Evolutionary conservation across 148 eudicot genomes (phyloP), one percentile per base, ranked within the genome.

Genomic region (Polygonum maritimum): DNA sequence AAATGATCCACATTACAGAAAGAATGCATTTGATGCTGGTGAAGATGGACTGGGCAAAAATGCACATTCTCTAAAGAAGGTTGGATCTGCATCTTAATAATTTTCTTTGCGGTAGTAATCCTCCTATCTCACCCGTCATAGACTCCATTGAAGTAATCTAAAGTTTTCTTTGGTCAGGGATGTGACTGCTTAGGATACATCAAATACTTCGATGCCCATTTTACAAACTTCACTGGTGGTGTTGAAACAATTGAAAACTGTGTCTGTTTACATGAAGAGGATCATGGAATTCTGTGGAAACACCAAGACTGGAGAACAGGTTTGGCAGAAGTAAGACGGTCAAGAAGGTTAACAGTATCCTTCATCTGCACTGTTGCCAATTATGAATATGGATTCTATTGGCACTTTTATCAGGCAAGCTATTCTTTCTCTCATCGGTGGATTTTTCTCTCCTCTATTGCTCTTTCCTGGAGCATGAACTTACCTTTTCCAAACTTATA

Each of bases 291-390:
- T 60, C 86, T 96, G 45, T 96, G 99, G 99, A 96, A 96, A 87
- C 99, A 96, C 86, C 99, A 96, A 81, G 99, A 96, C 76, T 96
- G 98, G 99, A 88, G 99, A 88, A 88, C 99, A 48, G 98, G 98
- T 74, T 86, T 89, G 49, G 98, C 99, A 16, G 99, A 96, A 79
- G 99, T 92, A 73, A 87, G 99, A 72, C 83, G 99, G 83, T 96
- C 98, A 31, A 89, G 99, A 78, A 84, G 98, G 80, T 85, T 96
- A 48, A 87, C 94, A 48, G 97, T 88, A 77, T 96, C 99, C 49
- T 96, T 92, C 74, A 87, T 92, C 74, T 96, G 99, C 83, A 96
- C 98, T 45, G 98, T 96, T 77, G 98, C 99, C 65, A 96, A 96
- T 79, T 96, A 96, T 74, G 99, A 96, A 81, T 96, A 96, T 81